Evolutionary conservation across 331 rosid genomes (phyloP).

Genomic region (Rhamnella rubrinervis): DNA sequence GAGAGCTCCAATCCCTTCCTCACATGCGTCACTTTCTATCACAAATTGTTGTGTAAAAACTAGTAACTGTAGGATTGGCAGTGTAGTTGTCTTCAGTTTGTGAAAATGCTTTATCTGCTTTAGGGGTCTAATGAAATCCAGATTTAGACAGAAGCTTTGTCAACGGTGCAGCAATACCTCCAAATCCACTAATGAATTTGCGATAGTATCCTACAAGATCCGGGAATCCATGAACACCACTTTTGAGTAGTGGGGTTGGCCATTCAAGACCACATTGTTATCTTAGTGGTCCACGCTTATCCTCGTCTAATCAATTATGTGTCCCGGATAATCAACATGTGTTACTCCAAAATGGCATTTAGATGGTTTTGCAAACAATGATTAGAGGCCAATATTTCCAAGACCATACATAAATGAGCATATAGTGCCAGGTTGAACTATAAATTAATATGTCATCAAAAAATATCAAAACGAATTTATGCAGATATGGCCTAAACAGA

Average conservation of each 20-base stretch:
- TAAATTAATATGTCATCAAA: background rate
- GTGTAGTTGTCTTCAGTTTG: background rate
- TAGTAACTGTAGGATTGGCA: background rate
- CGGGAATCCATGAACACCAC: background rate
- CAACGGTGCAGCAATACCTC: too few relatives aligned
- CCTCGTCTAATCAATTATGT: background rate
- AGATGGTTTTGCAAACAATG: background rate
- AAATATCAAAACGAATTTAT: too few relatives aligned
- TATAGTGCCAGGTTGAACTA: background rate
- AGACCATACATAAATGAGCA: background rate
- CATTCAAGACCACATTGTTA: background rate
- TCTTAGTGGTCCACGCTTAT: background rate
- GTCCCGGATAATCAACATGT: background rate
- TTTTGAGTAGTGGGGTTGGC: background rate
- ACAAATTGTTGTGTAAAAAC: background rate
- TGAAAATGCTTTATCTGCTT: background rate
- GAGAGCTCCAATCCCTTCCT: background rate
- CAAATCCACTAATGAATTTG: background rate
- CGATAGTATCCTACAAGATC: background rate
- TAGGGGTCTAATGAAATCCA: background rate
- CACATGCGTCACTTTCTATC: background rate
- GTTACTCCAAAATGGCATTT: background rate
- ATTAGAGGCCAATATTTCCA: too few relatives aligned
- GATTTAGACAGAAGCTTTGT: too few relatives aligned
- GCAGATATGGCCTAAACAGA: background rate